phyloP scores from a whole-genome alignment of 2,329 filamentous ascomycete species.

The Ophiocordyceps camponoti-leonardi region DNA sequence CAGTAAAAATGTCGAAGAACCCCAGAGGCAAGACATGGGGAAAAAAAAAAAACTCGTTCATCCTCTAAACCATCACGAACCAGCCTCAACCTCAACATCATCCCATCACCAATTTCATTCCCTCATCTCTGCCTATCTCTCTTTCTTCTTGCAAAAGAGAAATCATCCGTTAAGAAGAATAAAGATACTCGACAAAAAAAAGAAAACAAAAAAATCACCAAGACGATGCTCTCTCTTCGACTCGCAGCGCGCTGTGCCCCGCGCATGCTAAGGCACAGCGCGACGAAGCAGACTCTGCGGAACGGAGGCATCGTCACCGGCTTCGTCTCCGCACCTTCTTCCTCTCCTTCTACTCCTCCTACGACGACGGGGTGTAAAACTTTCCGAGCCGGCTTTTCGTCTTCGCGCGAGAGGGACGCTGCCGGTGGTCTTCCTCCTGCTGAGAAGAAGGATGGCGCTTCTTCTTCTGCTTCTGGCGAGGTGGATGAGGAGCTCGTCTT shows the following conservation, averaged over 20 bases:
- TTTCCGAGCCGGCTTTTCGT: no score
- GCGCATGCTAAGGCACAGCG: slow-evolving; percentile 41
- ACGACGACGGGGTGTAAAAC: no score
- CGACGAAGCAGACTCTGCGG: slow-evolving; percentile 11
- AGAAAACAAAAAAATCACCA: not conserved
- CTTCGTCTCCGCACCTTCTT: slow-evolving; percentile 31
- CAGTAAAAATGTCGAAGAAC: no score
- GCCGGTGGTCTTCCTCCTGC: slow-evolving; percentile 18
- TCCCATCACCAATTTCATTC: no score
- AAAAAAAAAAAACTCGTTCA: not conserved
- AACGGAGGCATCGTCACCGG: slow-evolving; percentile 2
- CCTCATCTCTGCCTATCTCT: not conserved
- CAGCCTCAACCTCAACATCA: no score
- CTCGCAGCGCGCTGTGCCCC: slow-evolving; percentile 49
- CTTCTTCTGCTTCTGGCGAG: no score
- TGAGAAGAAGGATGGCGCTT: not conserved
- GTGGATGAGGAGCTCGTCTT: slow-evolving; percentile 65
- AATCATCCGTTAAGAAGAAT: no score
- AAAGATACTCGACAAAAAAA: no score
- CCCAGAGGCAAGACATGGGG: not conserved
- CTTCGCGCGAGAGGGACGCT: slow-evolving; percentile 19
- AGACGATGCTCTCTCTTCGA: slow-evolving; percentile 51
- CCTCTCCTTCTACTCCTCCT: no score
- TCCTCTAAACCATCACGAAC: not conserved
- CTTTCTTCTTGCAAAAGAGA: no score